Conservation (phyloP, 1,139 yeast species). For the Casaregolazyma lundiana region DNA sequence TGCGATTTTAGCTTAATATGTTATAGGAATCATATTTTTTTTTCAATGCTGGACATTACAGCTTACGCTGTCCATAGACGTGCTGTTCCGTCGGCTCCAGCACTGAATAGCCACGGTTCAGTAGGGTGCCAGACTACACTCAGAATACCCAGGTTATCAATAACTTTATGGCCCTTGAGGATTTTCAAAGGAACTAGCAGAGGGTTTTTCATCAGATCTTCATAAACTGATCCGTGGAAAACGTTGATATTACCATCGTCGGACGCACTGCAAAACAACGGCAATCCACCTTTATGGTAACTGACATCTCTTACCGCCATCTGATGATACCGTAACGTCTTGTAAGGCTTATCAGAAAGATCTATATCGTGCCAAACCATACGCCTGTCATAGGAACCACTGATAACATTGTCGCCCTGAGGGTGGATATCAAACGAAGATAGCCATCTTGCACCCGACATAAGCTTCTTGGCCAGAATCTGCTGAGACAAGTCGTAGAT, state of each 20-base stretch:
- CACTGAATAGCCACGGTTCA: conserved; percentile 96
- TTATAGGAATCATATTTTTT: neutral
- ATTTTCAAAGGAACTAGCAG: conserved; percentile 93
- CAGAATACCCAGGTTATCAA: conserved; percentile 81
- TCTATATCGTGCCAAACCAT: conserved; percentile 98
- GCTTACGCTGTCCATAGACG: conserved; percentile 88
- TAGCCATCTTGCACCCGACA: conserved; percentile 96
- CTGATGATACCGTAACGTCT: conserved; percentile 90
- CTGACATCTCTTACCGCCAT: conserved; percentile 87
- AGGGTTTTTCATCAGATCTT: conserved; percentile 93
- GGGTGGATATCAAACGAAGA: conserved; percentile 92
- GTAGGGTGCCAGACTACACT: conserved; percentile 94
- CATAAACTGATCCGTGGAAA: conserved; percentile 95
- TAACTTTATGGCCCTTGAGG: conserved; percentile 83
- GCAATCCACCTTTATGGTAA: conserved; percentile 81
- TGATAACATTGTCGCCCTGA: conserved; percentile 88
- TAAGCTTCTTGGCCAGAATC: conserved; percentile 69
- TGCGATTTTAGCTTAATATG: neutral
- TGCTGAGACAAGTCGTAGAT: conserved; percentile 89
- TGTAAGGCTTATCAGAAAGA: conserved; percentile 83
- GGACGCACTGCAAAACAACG: conserved; percentile 92
- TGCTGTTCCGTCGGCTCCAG: conserved; percentile 98
- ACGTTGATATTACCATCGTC: conserved; percentile 93
- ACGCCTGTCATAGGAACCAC: conserved; percentile 91
- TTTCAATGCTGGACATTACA: too few species aligned